phyloP scores from a whole-genome alignment of 768 basidiomycete species.

The Postia placenta region DNA sequence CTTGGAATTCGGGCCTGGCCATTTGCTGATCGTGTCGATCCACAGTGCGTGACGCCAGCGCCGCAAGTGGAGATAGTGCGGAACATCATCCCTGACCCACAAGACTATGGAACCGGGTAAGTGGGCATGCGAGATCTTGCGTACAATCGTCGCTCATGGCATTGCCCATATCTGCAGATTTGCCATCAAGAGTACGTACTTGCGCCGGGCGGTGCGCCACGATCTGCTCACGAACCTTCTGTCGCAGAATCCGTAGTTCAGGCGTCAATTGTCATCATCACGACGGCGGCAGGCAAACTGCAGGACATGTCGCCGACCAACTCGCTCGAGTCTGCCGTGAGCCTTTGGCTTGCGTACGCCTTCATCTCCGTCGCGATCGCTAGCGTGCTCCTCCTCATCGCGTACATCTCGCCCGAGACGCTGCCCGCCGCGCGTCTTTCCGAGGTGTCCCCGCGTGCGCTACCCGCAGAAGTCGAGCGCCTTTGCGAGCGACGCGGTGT shows the following conservation, averaged over 20 bases:
- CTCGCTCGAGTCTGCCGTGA: slow-evolving; percentile 32
- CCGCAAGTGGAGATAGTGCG: slow-evolving; percentile 34
- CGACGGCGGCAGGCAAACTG: slow-evolving; percentile 34
- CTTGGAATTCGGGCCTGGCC: not conserved
- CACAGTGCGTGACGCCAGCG: slow-evolving; percentile 28
- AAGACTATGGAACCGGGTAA: slow-evolving; percentile 35
- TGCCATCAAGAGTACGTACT: slow-evolving; percentile 33
- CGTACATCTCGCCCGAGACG: slow-evolving; percentile 20
- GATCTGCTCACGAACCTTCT: not conserved
- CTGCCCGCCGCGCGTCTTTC: slow-evolving; percentile 35
- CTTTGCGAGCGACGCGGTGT: slow-evolving; percentile 19
- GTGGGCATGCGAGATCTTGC: not conserved
- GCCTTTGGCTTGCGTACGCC: slow-evolving; percentile 35
- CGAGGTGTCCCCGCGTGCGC: slow-evolving; percentile 27
- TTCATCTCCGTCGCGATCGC: slow-evolving; percentile 30
- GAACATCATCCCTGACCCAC: slow-evolving; percentile 34
- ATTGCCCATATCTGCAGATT: slow-evolving; percentile 19
- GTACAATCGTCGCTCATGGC: slow-evolving; percentile 5
- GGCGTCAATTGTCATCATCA: slow-evolving; percentile 37
- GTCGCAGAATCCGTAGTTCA: slow-evolving; percentile 28
- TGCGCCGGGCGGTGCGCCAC: not conserved
- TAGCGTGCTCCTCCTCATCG: slow-evolving; percentile 25
- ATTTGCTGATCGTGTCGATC: not conserved
- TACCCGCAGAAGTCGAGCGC: slow-evolving; percentile 25
- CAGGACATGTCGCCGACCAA: slow-evolving; percentile 30